Evolutionary conservation across 2,329 filamentous ascomycete species (phyloP).

Genomic region (Cladosporium phlei): DNA sequence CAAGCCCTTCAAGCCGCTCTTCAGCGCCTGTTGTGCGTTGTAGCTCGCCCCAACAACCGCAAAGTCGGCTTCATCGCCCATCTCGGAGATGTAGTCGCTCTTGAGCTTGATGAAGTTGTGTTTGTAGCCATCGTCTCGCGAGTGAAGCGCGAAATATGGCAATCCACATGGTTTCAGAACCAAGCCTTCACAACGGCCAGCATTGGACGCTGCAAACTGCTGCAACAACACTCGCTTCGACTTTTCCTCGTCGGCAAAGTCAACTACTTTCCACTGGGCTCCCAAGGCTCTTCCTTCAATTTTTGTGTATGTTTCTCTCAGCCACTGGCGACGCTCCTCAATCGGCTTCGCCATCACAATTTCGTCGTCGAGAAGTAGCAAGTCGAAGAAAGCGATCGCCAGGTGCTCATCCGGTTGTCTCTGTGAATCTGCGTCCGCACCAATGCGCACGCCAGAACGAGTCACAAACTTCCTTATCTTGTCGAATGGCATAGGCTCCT

Average conservation of each 20-base stretch:
- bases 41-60: constrained; percentile 72
- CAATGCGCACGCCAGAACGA: constrained; percentile 65
- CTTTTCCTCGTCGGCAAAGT: constrained; percentile 52
- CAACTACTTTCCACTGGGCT: constrained; percentile 61
- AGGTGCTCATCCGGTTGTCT: constrained; percentile 52
- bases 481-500: constrained; percentile 68
- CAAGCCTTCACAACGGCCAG: constrained; percentile 67
- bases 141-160: constrained; percentile 59
- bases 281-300: constrained; percentile 62
- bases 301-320: constrained; percentile 53
- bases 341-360: constrained; percentile 50
- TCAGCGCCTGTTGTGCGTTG: constrained; percentile 57
- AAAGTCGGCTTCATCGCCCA: constrained; percentile 81
- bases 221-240: constrained; percentile 55
- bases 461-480: constrained; percentile 76
- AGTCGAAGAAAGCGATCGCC: constrained; percentile 59
- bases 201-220: constrained; percentile 64
- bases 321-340: constrained; percentile 55
- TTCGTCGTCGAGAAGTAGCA: constrained; percentile 54
- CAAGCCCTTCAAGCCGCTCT: constrained; percentile 45
- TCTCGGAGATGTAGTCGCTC: constrained; percentile 72
- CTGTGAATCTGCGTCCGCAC: constrained; percentile 63
- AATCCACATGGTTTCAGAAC: constrained; percentile 67
- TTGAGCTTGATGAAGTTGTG: constrained; percentile 70
- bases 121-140: constrained; percentile 17